phyloP scores from a whole-genome alignment of 495 filamentous ascomycete genomes.

The Aspergillus indologenus region DNA sequence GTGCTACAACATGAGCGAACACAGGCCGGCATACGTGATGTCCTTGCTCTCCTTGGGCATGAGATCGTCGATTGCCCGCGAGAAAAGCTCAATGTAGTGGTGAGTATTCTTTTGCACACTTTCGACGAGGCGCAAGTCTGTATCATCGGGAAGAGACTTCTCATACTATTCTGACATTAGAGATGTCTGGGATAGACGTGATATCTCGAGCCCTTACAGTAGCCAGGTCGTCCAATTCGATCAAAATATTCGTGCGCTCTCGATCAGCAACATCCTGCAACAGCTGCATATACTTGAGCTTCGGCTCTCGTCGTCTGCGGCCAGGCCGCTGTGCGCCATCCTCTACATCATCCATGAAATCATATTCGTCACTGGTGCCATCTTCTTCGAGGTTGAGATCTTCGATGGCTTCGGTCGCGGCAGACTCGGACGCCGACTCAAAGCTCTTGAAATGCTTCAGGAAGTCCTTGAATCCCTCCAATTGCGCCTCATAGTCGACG shows the following conservation, averaged over 20 bases:
- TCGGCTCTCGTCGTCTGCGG: slow-evolving; percentile 49
- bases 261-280: slow-evolving; percentile 86
- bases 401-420: slow-evolving; percentile 70
- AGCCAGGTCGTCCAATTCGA: slow-evolving; percentile 86
- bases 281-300: slow-evolving; percentile 86
- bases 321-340: slow-evolving; percentile 40
- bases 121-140: slow-evolving; percentile 67
- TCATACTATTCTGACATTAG: slow-evolving; percentile 58
- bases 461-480: slow-evolving; percentile 85
- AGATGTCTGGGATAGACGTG: not conserved
- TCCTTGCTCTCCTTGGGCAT: slow-evolving; percentile 78
- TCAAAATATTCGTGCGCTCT: slow-evolving; percentile 65
- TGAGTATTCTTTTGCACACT: slow-evolving; percentile 88
- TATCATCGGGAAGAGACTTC: slow-evolving; percentile 59
- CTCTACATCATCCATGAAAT: slow-evolving; percentile 83
- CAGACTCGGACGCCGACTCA: slow-evolving; percentile 63
- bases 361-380: slow-evolving; percentile 88
- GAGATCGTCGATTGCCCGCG: slow-evolving; percentile 79
- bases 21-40: slow-evolving; percentile 57
- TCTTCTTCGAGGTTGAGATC: slow-evolving; percentile 85
- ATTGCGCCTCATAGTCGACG: slow-evolving; percentile 84
- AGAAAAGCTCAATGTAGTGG: slow-evolving; percentile 90
- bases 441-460: slow-evolving; percentile 82
- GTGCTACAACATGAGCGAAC: not conserved
- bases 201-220: slow-evolving; percentile 47